Evolutionary conservation across 208 protist genomes (phyloP), one percentile per base, ranked within the genome.

Genomic region (Acanthamoeba castellanii): DNA sequence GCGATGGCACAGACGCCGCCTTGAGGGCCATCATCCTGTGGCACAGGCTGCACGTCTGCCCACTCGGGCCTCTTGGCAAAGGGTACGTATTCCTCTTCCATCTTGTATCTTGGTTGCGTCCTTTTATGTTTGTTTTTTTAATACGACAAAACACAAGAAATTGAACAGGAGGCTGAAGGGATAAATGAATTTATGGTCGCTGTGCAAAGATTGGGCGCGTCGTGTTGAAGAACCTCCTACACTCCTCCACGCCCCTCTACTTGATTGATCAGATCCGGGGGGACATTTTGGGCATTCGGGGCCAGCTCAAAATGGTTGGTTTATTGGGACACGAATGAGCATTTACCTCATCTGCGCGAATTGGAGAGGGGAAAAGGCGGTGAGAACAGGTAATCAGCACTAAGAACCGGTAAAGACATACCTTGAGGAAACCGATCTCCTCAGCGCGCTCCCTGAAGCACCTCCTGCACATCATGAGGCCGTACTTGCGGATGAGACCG

Each of bases 401-500:
- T 5, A 30, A 20, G 93, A 5, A 89, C 16, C 81, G 52, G 14
- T 20, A 7, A 7, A 57, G 34, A 91, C 88, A 27, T 94, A 98
- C 97, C 97, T 99, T 99, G 91, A 96, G 74, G 96, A 99, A 99
- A 90, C 98, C 98, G 90, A 99, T 99, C 82, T 97, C 96, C 32
- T 96, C 96, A 76, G 98, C 95, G 90, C 98, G 96, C 85, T 98
- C 97, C 74, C 98, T 96, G 98, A 99, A 99, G 97, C 98, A 99
- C 94, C 98, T 97, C 96, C 98, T 97, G 97, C 98, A 99, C 47
- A 99, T 97, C 92, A 97, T 98, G 27, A 99, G 96, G 93, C 95
- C 97, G 87, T 99, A 99, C 96, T 99, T 99, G 95, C 98, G 97
- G 97, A 99, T 99, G 66, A 99, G 87, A 97, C 98, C 98, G 92